Evolutionary conservation across 192 early-diverging fungal genomes (phyloP), one percentile per base, ranked within the genome.

Genomic region (Oehlia diaphana): DNA sequence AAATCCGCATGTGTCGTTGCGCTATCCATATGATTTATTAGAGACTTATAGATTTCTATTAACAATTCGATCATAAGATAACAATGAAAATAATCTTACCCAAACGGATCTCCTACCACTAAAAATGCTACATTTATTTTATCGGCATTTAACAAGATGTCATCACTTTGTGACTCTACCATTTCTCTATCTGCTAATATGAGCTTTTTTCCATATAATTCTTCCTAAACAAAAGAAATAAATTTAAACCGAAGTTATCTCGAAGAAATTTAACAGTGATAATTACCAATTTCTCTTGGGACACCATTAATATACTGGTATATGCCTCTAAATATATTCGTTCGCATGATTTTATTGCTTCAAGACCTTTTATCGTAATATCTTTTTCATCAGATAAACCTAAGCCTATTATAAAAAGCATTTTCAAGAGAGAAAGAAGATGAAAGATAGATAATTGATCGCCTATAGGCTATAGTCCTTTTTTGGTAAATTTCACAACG

Each of bases 1-100:
- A 99, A 90, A 83, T 99, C 98, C 0, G 95, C 95, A 85, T 99
- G 98, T 2, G 98, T 99, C 9, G 98, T 99, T 23, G 98, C 98
- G 21, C 97, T 91, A 58, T 33, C 2, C n/a, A 64, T 53, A 75
- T 19, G 31, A 80, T 61, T 37, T n/a, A 65, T n/a, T 44, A 69
- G 2, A 2, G 13, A 49, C 21, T 49, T 74, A 31, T 63, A 64
- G 72, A 42, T 42, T 42, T 58, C 3, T 63, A 4, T 69, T 69
- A 28, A 37, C 8, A 37, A 23, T 75, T n/a, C 35, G 16, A 26
- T 39, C 4, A 61, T 5, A 42, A 42, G 6, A 42, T 65, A 16
- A 33, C 14, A 35, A 83, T 37, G 3, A 19, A 75, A 26, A 13
- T 16, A 37, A 13, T 47, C 82, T 67, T 84, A 93, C 91, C 93